Evolutionary conservation across 1,284 basidiomycete genomes (phyloP).

Genomic region (Stereum hirsutum): DNA sequence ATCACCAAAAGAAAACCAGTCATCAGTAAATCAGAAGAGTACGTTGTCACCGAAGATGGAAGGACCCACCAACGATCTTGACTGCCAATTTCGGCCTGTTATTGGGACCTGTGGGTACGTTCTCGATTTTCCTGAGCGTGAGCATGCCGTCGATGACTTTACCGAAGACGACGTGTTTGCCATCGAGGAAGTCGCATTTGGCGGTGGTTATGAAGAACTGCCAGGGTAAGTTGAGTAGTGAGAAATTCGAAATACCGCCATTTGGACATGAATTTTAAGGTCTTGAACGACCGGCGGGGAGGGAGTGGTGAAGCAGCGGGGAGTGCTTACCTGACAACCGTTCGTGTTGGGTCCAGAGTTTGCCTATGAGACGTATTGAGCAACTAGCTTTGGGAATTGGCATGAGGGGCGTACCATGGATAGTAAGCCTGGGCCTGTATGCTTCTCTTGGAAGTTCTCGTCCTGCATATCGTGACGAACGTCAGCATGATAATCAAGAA

Average conservation of each 20-base stretch:
- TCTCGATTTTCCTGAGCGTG: slow-evolving; percentile 90
- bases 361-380: slow-evolving; percentile 40
- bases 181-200: slow-evolving; percentile 89
- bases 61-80: slow-evolving; percentile 66
- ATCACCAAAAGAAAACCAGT: too few species aligned
- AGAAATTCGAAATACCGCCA: neutral
- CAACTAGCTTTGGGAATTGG: slow-evolving; percentile 2
- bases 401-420: slow-evolving; percentile 58
- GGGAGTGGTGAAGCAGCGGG: too few species aligned
- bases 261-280: neutral
- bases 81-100: slow-evolving; percentile 79
- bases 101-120: slow-evolving; percentile 84
- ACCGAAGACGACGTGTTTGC: slow-evolving; percentile 93
- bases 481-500: neutral
- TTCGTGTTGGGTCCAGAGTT: slow-evolving; percentile 92
- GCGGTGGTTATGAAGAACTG: slow-evolving; percentile 97
- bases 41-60: neutral
- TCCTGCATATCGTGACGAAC: slow-evolving; percentile 40
- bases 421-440: slow-evolving; percentile 74
- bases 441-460: slow-evolving; percentile 92
- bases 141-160: slow-evolving; percentile 85
- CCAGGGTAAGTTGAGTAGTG: neutral
- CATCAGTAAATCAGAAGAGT: neutral
- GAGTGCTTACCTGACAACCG: slow-evolving; percentile 66
- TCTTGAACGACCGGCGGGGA: too few species aligned